Base-by-base conservation (phyloP, 2,329 filamentous ascomycete species). In the Ophiocordyceps australis region DNA sequence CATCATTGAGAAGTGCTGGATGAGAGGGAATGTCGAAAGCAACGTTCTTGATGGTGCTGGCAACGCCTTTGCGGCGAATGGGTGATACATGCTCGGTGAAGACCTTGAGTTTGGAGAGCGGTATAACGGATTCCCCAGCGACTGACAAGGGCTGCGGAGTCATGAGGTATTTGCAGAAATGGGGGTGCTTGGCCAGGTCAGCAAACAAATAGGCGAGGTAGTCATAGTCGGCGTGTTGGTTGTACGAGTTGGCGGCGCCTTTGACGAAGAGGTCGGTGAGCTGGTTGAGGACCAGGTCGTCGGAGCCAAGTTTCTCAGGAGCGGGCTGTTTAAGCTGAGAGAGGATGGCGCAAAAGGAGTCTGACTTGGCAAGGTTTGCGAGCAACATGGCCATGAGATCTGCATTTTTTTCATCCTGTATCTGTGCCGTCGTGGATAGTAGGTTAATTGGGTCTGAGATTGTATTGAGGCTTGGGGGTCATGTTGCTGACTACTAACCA, bases 261-360 rank as follows among this genome's bases (percentile, higher is more conserved):
- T 89, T 91, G 45, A 95, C 89, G 45, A 98, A 98, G 39, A 91
- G 75, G 48, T 95, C 89, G 47, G 98, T 71, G 17, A 98, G 59
- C 50, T 95, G 89, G 47, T 94, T 83, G 39, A 95, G 68, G 5
- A 81, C 74, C 30, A 69, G 61, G 19, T 74, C 65, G 21, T 81
- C 79, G 2, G 70, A 76, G 5, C 69, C 72, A 6, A 93, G 65
- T n/a, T 62, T 59, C 28, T 72, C 65, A 3, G 82, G 77, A 0
- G 74, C 49, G 6, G 65, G 55, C 34, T 82, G 75, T 41, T 75
- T 77, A 28, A 77, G 58, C 5, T 61, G 58, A n/a, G n/a, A n/a
- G 9, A 86, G 50, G 5, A 94, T 57, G 22, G 63, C 62, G 35
- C 76, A 75, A 29, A 93, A 50, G 5, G 61, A 62, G 37, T 86